Conservation (phyloP, 176 grass and related monocot species). For the Oropetium thomaeum region DNA sequence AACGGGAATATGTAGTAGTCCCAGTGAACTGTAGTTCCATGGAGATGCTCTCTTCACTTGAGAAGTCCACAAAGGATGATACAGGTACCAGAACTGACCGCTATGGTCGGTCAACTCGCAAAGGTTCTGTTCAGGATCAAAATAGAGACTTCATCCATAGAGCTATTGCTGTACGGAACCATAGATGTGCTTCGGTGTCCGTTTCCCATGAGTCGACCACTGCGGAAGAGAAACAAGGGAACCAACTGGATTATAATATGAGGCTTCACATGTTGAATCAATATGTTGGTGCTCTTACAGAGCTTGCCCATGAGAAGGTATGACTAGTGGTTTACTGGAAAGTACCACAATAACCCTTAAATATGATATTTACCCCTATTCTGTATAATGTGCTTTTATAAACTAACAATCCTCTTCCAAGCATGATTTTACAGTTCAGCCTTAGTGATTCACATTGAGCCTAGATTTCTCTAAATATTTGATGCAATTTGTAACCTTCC, state of each 20-base stretch:
- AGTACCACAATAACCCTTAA: slow-evolving; percentile 6
- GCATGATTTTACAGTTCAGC: slow-evolving; percentile 16
- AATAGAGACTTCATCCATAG: slow-evolving; percentile 15
- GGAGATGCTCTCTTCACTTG: slow-evolving; percentile 44
- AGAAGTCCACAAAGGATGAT: slow-evolving; percentile 41
- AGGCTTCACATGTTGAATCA: slow-evolving; percentile 57
- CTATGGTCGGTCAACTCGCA: slow-evolving; percentile 23
- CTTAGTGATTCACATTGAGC: slow-evolving; percentile 1
- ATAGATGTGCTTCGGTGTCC: slow-evolving; percentile 22
- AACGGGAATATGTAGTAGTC: slow-evolving; percentile 70
- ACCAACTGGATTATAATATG: slow-evolving; percentile 31
- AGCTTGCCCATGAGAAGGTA: slow-evolving; percentile 71
- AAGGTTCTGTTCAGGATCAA: slow-evolving; percentile 33
- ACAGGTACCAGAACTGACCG: slow-evolving; percentile 27
- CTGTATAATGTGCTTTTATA: background rate
- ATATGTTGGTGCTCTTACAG: slow-evolving; percentile 50
- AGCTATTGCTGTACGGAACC: slow-evolving; percentile 19
- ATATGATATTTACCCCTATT: slow-evolving; percentile 21
- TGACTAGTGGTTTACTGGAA: slow-evolving; percentile 17
- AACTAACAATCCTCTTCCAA: background rate
- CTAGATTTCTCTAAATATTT: slow-evolving; percentile 2
- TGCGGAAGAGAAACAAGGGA: slow-evolving; percentile 41
- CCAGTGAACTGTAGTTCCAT: slow-evolving; percentile 42
- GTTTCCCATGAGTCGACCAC: slow-evolving; percentile 2
- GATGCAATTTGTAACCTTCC: background rate